Evolutionary conservation across 2,329 filamentous ascomycete species (phyloP), one percentile per base, ranked within the genome.

Genomic region (Keithomyces neogunnii): DNA sequence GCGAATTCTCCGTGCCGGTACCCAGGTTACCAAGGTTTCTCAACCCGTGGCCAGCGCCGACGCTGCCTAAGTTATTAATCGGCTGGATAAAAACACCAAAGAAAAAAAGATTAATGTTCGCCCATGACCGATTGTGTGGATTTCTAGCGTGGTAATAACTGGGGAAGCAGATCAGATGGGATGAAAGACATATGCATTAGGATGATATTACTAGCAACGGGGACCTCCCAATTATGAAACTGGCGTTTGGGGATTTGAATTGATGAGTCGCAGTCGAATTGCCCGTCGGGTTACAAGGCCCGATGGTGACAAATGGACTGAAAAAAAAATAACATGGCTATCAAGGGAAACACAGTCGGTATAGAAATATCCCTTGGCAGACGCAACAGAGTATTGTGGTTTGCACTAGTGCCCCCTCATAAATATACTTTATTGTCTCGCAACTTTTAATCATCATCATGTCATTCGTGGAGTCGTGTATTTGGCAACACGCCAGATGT

Each of bases 21-120:
- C 82, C 62, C 91, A 96, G 73, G 81, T 88, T 53, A 96, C 91
- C 60, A 89, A 89, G 71, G 81, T 95, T 48, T 73, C 83, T 26
- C 83, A 89, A 67, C 89, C 91, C 44, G 81, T 88, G 51, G 82
- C 85, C 56, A 91, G 84, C 60, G 91, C 91, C 53, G 89, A 89
- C 70, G 89, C 90, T 57, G 90, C 90, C 63, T 92, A 65, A 71
- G 9, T 19, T 19, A 19, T 19, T 19, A 19, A 19, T 19, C 28
- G 26, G n/a, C n/a, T 10, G 19, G n/a, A 26, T 13, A 13, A 28
- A 44, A 29, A 28, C 19, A 8, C 3, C 5, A 5, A 8, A 13
- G 6, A 44, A 44, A 44, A 44, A 5, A 8, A 29, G 6, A 44
- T 29, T 44, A 30, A 44, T 44, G 28, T 30, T 44, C 28, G 26